Evolutionary conservation across 2,329 filamentous ascomycete genomes (phyloP), one percentile per base, ranked within the genome.

Genomic region (Cryphonectria nitschkei): DNA sequence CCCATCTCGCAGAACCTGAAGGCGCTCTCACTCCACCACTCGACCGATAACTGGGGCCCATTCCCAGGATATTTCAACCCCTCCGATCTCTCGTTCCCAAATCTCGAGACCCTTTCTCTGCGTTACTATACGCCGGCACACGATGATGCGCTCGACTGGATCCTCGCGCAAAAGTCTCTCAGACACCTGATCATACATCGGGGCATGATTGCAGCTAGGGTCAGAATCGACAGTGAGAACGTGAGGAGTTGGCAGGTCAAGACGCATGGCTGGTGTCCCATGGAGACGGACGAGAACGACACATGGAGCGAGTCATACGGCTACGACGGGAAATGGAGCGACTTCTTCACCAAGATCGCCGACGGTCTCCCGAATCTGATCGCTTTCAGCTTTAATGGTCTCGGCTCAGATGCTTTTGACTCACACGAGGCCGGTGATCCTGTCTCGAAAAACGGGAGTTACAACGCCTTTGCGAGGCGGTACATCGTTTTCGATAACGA

Each of bases 271-370:
- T 71, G 69, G 69, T 14, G 22, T 19, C 32, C 1, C 26, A 4
- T 63, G 14, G 22, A 39, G 52, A 46, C 1, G 34, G 26, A 5
- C 37, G 1, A 41, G 3, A 6, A 19, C 1, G 14, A 22, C 6
- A 26, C 19, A 4, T 9, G 67, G 60, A 7, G 9, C 19, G 19
- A 32, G 2, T 14, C 39, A 2, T 71, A 43, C 22, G 14, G 61
- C 14, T 71, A 71, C 52, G 32, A 68, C n/a, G 69, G 69, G 1
- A 71, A 37, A 19, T 71, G 69, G 69, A 69, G 67, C 54, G 66
- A 71, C 9, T 52, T 52, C 8, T 65, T 71, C 54, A 41, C 29
- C 26, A 67, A 60, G 41, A 46, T 71, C 32, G 41, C 62, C 19
- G 62, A 41, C 32, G 62, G 34, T 9, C n/a, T 71, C 11, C 69